These are phyloP conservation scores for Metschnikowia lachancei DNA, from an alignment of 805 yeast species.

Conservation along the genomic window DNA sequence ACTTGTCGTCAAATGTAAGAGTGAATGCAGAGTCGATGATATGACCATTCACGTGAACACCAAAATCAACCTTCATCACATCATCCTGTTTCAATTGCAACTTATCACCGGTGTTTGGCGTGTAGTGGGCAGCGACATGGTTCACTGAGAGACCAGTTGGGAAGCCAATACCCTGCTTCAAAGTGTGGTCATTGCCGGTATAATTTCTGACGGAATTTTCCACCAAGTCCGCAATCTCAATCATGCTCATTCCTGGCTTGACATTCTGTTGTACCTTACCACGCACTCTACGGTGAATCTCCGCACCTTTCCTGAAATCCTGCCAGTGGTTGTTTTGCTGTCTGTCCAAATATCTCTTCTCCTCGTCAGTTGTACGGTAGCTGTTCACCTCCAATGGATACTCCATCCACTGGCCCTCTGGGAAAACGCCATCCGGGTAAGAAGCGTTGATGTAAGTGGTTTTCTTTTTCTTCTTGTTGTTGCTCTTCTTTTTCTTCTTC, in stretches of 20 bases:
- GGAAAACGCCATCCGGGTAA: constrained; percentile 71
- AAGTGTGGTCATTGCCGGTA: constrained; percentile 62
- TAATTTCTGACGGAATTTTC: constrained; percentile 80
- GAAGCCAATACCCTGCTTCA: constrained; percentile 87
- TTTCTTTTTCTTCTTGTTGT: constrained; percentile 48
- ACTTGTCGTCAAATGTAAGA: constrained; percentile 77
- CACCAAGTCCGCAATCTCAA: constrained; percentile 83
- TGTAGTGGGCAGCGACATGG: constrained; percentile 95
- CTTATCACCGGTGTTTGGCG: constrained; percentile 94
- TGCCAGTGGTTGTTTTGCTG: constrained; percentile 66
- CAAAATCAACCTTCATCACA: constrained; percentile 94
- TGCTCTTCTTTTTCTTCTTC: constrained; percentile 44
- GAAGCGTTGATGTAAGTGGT: constrained; percentile 61
- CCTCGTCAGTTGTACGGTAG: constrained; percentile 81
- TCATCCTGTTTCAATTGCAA: constrained; percentile 79
- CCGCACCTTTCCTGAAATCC: constrained; percentile 94
- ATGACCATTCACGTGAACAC: constrained; percentile 92
- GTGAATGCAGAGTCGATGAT: constrained; percentile 96
- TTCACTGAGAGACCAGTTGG: constrained; percentile 97
- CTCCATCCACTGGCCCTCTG: constrained; percentile 86
- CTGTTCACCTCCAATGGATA: constrained; percentile 64
- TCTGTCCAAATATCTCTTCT: constrained; percentile 73
- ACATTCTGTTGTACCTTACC: constrained; percentile 69
- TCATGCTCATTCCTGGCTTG: constrained; percentile 90
- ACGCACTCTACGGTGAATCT: constrained; percentile 89